Conservation (phyloP, 306 rosid genomes). For the Quercus mongolica region DNA sequence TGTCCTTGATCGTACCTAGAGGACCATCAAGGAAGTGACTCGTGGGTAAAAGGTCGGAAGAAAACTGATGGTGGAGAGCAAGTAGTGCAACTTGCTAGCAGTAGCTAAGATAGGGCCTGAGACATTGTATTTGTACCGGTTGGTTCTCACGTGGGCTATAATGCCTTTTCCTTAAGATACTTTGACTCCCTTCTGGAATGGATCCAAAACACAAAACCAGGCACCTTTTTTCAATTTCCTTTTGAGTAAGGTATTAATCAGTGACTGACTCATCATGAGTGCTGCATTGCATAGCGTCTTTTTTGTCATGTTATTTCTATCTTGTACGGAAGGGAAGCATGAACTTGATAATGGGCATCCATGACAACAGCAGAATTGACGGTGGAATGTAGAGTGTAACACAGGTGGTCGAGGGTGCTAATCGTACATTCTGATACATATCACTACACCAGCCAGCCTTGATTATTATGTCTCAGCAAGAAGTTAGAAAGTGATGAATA, state of each 20-base stretch:
- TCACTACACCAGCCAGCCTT: too few relatives aligned
- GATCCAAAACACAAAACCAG: not conserved
- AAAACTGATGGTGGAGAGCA: conserved; percentile 1
- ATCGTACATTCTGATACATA: too few relatives aligned
- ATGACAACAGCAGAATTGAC: too few relatives aligned
- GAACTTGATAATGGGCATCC: not conserved
- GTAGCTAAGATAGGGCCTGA: conserved; percentile 3
- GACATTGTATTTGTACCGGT: not conserved
- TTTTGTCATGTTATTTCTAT: not conserved
- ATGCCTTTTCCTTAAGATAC: not conserved
- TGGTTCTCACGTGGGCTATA: not conserved
- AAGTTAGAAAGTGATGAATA: too few relatives aligned
- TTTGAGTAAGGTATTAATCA: not conserved
- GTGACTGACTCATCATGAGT: too few relatives aligned
- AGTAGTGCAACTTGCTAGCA: not conserved
- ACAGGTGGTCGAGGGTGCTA: too few relatives aligned
- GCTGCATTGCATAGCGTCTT: too few relatives aligned
- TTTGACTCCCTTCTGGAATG: not conserved
- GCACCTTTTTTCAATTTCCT: not conserved
- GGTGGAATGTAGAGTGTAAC: too few relatives aligned
- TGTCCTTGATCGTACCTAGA: conserved; percentile 49
- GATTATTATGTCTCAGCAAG: too few relatives aligned
- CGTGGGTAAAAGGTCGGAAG: not conserved
- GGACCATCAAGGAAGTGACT: conserved; percentile 17
- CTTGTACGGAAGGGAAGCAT: not conserved